Percentiles rank a stretch among this genome's conserved stretches.
Conservation (phyloP, 352 stramenopile genomes). For the Achlya hypogyna region DNA sequence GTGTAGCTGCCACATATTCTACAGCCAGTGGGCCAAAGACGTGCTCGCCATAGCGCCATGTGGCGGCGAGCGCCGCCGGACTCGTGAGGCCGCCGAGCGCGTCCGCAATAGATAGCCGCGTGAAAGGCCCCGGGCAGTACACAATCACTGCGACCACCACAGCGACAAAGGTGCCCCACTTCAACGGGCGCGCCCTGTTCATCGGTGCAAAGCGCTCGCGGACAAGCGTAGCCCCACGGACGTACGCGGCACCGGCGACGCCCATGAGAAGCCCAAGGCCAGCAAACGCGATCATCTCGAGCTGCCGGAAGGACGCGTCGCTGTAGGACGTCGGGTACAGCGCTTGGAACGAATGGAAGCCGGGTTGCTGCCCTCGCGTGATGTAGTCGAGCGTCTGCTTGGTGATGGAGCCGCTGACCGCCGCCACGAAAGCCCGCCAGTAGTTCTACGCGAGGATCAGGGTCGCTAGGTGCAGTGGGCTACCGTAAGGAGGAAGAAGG, state of each 20-base stretch:
- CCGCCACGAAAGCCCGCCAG: constrained; percentile 83
- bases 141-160: constrained; percentile 48
- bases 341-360: constrained; percentile 18
- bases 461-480: not conserved
- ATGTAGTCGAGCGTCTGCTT: constrained; percentile 35
- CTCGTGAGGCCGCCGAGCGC: not conserved
- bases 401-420: constrained; percentile 66
- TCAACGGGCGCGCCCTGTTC: constrained; percentile 35
- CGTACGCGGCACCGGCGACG: constrained; percentile 38
- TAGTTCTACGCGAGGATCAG: constrained; percentile 42
- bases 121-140: constrained; percentile 5
- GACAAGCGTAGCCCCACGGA: constrained; percentile 28
- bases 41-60: constrained; percentile 17
- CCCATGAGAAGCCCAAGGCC: constrained; percentile 41
- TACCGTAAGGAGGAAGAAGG: constrained; percentile 77
- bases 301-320: constrained; percentile 34
- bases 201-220: constrained; percentile 44
- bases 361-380: not conserved
- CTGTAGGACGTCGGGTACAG: constrained; percentile 12
- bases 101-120: not conserved
- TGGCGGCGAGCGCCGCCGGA: not conserved
- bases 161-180: constrained; percentile 53
- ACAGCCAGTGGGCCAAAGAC: constrained; percentile 44
- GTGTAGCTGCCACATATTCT: constrained; percentile 28
- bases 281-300: constrained; percentile 41